Percentiles rank a stretch among this genome's conserved stretches.
phyloP scores from a whole-genome alignment of 2,329 filamentous ascomycete genomes.

The Bipolaris oryzae region DNA sequence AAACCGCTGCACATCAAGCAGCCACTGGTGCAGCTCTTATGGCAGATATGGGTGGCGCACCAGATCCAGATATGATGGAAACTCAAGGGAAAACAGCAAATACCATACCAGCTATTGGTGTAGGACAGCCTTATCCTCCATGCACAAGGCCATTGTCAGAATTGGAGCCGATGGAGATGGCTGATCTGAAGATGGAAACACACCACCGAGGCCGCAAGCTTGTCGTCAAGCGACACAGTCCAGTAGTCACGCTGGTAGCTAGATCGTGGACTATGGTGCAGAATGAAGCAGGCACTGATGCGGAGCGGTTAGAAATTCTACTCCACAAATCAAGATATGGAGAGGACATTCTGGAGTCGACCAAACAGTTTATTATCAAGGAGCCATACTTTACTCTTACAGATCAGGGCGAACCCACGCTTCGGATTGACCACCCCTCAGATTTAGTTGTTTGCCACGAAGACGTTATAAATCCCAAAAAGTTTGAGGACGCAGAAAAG shows the following conservation, averaged over 20 bases:
- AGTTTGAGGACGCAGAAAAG: slow-evolving; percentile 36
- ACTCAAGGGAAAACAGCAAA: slow-evolving; percentile 23
- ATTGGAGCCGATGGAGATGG: slow-evolving; percentile 38
- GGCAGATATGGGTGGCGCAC: slow-evolving; percentile 38
- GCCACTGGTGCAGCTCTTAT: slow-evolving; percentile 40
- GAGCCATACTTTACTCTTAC: slow-evolving; percentile 60
- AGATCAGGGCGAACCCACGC: slow-evolving; percentile 49
- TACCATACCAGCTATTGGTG: slow-evolving; percentile 28
- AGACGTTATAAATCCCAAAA: slow-evolving; percentile 31
- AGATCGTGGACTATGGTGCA: slow-evolving; percentile 42
- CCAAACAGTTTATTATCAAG: slow-evolving; percentile 55
- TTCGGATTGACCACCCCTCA: slow-evolving; percentile 61
- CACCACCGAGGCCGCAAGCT: slow-evolving; percentile 51
- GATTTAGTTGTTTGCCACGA: slow-evolving; percentile 54
- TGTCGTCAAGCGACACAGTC: slow-evolving; percentile 42
- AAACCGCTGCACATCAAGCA: slow-evolving; percentile 29
- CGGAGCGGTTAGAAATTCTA: slow-evolving; percentile 36
- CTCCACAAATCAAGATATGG: slow-evolving; percentile 35
- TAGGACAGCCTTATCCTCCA: slow-evolving; percentile 35
- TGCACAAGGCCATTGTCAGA: slow-evolving; percentile 23
- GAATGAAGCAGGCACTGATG: slow-evolving; percentile 48
- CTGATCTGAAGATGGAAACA: slow-evolving; percentile 47
- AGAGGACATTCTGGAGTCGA: slow-evolving; percentile 44
- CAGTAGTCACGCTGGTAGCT: slow-evolving; percentile 38
- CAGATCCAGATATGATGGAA: slow-evolving; percentile 28